Evolutionary conservation across 1,139 yeast species (phyloP), one percentile per base, ranked within the genome.

Genomic region (Pneumocystis carinii): DNA sequence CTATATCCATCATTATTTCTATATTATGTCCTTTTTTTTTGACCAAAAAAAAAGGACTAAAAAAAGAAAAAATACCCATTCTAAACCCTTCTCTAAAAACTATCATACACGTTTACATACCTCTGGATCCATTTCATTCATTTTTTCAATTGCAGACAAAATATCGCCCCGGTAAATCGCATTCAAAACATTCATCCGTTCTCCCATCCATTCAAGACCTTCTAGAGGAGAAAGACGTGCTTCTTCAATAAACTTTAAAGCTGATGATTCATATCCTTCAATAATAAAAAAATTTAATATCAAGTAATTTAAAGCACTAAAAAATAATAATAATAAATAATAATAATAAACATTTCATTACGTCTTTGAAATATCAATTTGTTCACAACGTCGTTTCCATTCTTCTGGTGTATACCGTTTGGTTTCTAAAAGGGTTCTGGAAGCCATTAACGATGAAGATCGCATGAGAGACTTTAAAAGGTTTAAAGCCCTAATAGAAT

Each of bases 261-360:
- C 78, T 1, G 77, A 74, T 2, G 72, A 68, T 57, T 74, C 73
- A 62, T 76, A 74, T 17, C 78, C 78, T 63, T 75, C 76, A 19
- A 73, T 71, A 8, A 76, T 69, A 56, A 76, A 70, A 62, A 75
- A 76, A 68, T 76, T 74, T 72, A 76, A 71, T 32, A 76, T 72
- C 60, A 75, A 65, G 19, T 72, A 66, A 67, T 75, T 74, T 58
- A 75, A 68, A 55, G 70, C 75, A 17, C 71, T 69, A 48, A 5
- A 36, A 8, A 32, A 29, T 56, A 1, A 1, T 8, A 14, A n/a
- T 7, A 6, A 17, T 5, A 14, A 8, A 24, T 24, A 2, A 56
- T 15, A 8, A 10, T 10, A 24, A 42, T 8, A 19, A 8, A 2
- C 53, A 7, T 42, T 7, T 19, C 24, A 37, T 12, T 24, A 48